These are phyloP conservation scores for Daldinia eschscholtzii DNA, from an alignment of 2,329 filamentous ascomycete genomes.

Conservation along the genomic window DNA sequence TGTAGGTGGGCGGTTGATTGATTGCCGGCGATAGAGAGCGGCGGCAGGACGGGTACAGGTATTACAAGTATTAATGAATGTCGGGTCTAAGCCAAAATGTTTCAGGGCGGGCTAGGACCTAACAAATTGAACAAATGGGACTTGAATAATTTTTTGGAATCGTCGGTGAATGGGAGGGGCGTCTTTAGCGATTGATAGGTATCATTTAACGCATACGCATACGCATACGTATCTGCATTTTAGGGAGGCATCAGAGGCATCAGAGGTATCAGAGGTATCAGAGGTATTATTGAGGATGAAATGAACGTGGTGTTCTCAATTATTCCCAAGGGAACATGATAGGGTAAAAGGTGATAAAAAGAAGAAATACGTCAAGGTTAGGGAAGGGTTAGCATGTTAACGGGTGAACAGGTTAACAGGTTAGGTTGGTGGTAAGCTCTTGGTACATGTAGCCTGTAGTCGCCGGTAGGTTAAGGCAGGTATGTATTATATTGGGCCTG, in stretches of 20 bases:
- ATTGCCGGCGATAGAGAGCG: constrained; percentile 31
- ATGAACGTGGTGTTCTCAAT: constrained; percentile 34
- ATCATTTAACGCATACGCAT: constrained; percentile 21
- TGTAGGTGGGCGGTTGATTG: constrained; percentile 31
- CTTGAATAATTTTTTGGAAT: constrained; percentile 26
- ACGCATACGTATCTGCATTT: background rate
- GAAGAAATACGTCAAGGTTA: background rate
- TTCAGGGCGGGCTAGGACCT: constrained; percentile 30
- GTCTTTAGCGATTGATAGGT: constrained; percentile 18
- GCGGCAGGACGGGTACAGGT: constrained; percentile 10
- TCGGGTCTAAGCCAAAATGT: constrained; percentile 34
- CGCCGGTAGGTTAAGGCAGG: background rate
- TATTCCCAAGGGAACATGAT: constrained; percentile 1
- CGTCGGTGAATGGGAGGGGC: constrained; percentile 13
- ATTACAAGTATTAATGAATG: constrained; percentile 19
- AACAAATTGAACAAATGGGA: constrained; percentile 23
- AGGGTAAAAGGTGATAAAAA: constrained; percentile 18
- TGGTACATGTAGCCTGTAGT: background rate
- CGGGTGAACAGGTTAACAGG: background rate
- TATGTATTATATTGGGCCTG: constrained; percentile 6
- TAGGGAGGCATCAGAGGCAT: background rate
- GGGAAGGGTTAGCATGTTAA: too few species aligned
- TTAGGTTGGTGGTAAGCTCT: background rate
- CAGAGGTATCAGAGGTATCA: constrained; percentile 4
- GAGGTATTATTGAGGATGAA: constrained; percentile 13